Conservation (phyloP, 1,284 basidiomycete genomes). For the Puccinia coronata region DNA sequence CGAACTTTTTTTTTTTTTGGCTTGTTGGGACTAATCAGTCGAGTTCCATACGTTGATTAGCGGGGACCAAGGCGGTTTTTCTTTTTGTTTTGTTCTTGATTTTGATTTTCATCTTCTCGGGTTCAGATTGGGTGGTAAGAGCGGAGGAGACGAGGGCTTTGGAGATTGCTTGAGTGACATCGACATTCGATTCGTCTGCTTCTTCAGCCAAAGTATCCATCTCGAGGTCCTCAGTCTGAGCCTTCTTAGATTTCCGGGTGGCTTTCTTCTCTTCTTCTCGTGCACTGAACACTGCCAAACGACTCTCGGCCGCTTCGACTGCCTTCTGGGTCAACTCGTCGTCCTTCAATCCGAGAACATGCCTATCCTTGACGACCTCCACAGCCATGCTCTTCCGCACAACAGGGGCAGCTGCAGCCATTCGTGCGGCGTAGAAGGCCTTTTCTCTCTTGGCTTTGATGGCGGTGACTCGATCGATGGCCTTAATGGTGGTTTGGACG, state of each 20-base stretch:
- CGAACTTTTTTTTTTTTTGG: neutral
- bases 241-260: neutral
- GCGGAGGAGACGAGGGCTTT: constrained; percentile 24
- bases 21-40: neutral
- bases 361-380: constrained; percentile 44
- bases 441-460: constrained; percentile 87
- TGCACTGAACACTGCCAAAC: constrained; percentile 18
- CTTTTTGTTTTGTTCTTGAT: constrained; percentile 2
- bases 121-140: neutral
- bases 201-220: constrained; percentile 11
- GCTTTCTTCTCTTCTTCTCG: constrained; percentile 37
- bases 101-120: constrained; percentile 33
- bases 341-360: constrained; percentile 43
- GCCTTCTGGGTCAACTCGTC: constrained; percentile 46
- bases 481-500: constrained; percentile 89
- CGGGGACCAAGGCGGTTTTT: constrained; percentile 30
- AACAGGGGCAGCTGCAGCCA: constrained; percentile 46
- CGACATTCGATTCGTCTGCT: constrained; percentile 11
- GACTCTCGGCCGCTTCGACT: constrained; percentile 37
- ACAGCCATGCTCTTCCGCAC: constrained; percentile 45
- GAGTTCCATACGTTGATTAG: constrained; percentile 27
- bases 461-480: constrained; percentile 93
- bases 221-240: neutral
- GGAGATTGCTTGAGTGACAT: constrained; percentile 35
- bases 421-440: constrained; percentile 70